Evolutionary conservation across 345 rosid species (phyloP), one percentile per base, ranked within the genome.

Genomic region (Eucalyptus erythrocorys): DNA sequence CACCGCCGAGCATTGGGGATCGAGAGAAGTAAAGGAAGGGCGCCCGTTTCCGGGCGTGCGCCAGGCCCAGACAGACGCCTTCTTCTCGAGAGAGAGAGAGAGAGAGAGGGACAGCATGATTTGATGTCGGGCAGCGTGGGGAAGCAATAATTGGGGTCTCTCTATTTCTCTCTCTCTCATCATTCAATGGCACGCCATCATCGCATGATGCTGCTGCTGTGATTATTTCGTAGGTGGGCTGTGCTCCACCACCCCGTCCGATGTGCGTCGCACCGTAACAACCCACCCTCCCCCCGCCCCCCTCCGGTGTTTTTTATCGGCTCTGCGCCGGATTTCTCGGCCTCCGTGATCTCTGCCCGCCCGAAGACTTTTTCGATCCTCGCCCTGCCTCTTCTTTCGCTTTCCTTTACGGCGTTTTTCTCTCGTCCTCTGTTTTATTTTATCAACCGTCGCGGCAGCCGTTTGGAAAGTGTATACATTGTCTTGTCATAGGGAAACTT

Each of bases 41-140:
- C 68, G 68, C 16, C 8, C 16, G 68, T 61, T 30, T 27, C 68
- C 12, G 68, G 68, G 68, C 34, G 68, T 30, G 68, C 34, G 3
- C 34, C 68, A 61, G 68, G 68, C 68, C 61, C 61, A 10, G 61
- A 21, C 61, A 55, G 68, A 27, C 68, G n/a, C 16, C 68, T 30
- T 30, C 68, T 61, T 61, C 68, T 61, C 68, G n/a, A 59, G n/a
- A 64, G 0, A n/a, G 5, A 64, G 76, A 30, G 16, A 27, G 68
- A 13, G 85, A 86, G 71, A 53, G 87, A 68, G 84, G 71, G 91
- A 91, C 92, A 88, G 49, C 85, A 93, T 91, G 92, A 64, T 64
- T 91, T 87, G 86, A 21, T 91, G 93, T 92, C 92, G 92, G 91
- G 91, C 88, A 92, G 94, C 94, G 91, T 91, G 94, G 92, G 93